A percentile compares a stretch with the other conserved stretches of the same genome.
phyloP scores from a whole-genome alignment of 1,284 basidiomycete genomes.

The Anthracocystis setariae region DNA sequence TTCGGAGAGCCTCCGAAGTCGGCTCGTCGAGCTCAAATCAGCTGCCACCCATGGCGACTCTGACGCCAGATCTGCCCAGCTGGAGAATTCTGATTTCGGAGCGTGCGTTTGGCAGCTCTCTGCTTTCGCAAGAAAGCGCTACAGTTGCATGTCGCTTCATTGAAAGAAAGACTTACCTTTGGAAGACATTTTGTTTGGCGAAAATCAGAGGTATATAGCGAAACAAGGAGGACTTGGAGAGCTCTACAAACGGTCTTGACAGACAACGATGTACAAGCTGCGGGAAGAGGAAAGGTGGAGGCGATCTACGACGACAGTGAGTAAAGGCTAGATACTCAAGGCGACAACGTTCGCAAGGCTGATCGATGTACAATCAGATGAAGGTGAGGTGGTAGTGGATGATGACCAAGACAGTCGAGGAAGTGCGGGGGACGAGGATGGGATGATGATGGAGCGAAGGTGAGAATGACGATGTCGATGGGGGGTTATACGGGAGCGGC shows the following conservation, averaged over 20 bases:
- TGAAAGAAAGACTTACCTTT: constrained; percentile 44
- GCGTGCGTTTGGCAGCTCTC: background rate
- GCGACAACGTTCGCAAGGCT: constrained; percentile 23
- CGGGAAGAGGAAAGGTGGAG: constrained; percentile 1
- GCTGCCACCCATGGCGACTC: too few species aligned
- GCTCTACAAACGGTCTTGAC: constrained; percentile 1
- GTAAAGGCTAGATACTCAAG: constrained; percentile 55
- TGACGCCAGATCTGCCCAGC: background rate
- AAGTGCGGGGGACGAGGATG: background rate
- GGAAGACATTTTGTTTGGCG: constrained; percentile 45
- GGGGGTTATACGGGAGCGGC: constrained; percentile 5
- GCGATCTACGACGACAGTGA: constrained; percentile 37
- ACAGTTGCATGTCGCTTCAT: background rate
- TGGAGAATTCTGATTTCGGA: background rate
- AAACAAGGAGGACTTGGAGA: background rate
- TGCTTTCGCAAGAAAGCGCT: background rate
- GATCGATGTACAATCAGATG: constrained; percentile 17
- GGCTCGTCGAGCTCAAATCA: too few species aligned
- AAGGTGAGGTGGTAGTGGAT: constrained; percentile 2
- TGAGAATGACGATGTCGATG: background rate
- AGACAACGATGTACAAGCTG: constrained; percentile 3
- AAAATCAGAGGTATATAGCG: constrained; percentile 21
- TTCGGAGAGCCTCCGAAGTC: too few species aligned
- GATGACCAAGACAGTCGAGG: constrained; percentile 8
- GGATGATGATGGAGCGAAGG: constrained; percentile 20